Evolutionary conservation across 108 stramenopile species (phyloP).

Genomic region (Skeletonema tropicum): DNA sequence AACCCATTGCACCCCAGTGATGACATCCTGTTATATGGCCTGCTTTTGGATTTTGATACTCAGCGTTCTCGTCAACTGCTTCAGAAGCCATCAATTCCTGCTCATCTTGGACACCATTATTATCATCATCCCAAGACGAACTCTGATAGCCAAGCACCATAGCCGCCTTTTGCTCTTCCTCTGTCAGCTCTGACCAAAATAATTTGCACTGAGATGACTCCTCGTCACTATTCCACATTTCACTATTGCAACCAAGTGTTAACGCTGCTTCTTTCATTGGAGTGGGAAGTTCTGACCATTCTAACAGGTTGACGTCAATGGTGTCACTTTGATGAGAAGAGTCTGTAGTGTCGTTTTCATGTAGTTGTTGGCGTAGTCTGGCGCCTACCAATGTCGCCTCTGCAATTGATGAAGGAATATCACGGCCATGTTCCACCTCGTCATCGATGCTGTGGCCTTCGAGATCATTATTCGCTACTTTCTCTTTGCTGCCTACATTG

Average conservation of each 20-base stretch:
- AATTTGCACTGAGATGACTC: constrained; percentile 3
- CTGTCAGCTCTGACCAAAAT: not conserved
- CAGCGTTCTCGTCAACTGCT: not conserved
- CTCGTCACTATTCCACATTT: constrained; percentile 1
- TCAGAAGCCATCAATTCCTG: not conserved
- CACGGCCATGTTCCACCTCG: not conserved
- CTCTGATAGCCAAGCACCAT: constrained; percentile 7
- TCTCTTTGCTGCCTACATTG: not conserved
- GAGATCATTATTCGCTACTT: not conserved
- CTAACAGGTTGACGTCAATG: constrained; percentile 5
- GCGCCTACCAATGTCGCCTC: constrained; percentile 8
- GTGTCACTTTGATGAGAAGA: not conserved
- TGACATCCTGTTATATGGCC: not conserved
- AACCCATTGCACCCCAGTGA: constrained; percentile 38
- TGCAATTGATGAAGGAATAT: constrained; percentile 6
- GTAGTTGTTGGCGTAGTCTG: not conserved
- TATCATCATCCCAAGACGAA: not conserved
- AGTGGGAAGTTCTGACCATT: not conserved
- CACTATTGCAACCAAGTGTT: not conserved
- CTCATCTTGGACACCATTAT: not conserved
- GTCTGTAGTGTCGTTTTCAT: not conserved
- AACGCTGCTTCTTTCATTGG: not conserved
- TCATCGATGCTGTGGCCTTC: not conserved
- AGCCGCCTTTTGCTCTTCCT: constrained; percentile 3
- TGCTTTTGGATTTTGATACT: not conserved